Base-by-base conservation (phyloP, 768 basidiomycete genomes). In the Lactarius sp. region DNA sequence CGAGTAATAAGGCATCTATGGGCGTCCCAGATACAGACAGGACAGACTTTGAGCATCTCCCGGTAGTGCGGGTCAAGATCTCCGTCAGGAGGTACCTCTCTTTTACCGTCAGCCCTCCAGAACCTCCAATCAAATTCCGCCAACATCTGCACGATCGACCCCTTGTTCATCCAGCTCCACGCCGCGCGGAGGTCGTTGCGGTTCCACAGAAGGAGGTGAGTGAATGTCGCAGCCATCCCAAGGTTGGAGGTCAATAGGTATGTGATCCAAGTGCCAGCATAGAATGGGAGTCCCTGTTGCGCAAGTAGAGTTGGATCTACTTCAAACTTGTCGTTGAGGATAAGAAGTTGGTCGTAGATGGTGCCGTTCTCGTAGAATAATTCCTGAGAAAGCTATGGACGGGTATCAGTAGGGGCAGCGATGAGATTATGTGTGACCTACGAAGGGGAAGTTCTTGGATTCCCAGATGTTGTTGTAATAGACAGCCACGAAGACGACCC, bases 131-230 rank as follows among this genome's bases (percentile, higher is more conserved):
- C 68, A 60, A 79, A 75, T 51, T 71, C 71, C 6, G 69, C 37
- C 72, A 67, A 77, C 69, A 77, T 76, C 41, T 61, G 46, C 34
- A 70, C 72, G 55, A 81, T 47, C 33, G 71, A 69, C 16, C 75
- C 70, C 2, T 77, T 78, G 0, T 71, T 71, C 62, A 77, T 65
- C 82, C 82, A 83, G 33, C 61, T 69, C 81, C 83, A 83, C 13
- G 80, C 77, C 16, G 65, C 66, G n/a, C 70, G 69, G 59, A 81
- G 60, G 65, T 81, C 80, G 36, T 76, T 68, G 51, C 70, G 79
- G 70, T 81, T 81, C 80, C 80, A 81, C 10, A 81, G 72, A 39
- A 81, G 68, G 13, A 81, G 74, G 65, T 80, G 80, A 2, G 79
- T 79, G 59, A 80, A 77, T 0, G 80, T 80, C 4, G 80, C 80